Base-by-base conservation (phyloP, 176 grass and related monocot species). In the Avena sativa region DNA sequence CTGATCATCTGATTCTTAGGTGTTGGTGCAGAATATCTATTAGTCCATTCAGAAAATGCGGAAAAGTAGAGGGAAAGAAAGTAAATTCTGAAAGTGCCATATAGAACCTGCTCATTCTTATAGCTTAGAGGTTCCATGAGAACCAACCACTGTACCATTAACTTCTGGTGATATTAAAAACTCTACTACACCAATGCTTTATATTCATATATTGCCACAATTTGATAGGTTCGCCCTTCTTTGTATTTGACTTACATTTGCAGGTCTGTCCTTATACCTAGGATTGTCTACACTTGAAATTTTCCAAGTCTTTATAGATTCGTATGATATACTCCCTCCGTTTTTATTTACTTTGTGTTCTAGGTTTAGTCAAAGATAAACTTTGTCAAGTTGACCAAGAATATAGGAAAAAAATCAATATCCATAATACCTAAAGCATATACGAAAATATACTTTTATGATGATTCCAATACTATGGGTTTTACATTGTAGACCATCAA, bases 91-190 rank as follows among this genome's bases (percentile, higher is more conserved):
- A 50, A 85, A 76, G 64, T 66, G 53, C 12, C 12, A 68, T 76
- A 81, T 12, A 23, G 34, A 88, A 79, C 43, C 30, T 84, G 40
- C 8, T 38, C 34, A 71, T 40, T 63, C 9, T 83, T 70, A 32
- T 71, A 84, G 44, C 28, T 84, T 89, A 63, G 74, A 62, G 72
- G 56, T 53, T 36, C 74, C 34, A 79, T 73, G 65, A 72, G 64
- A 72, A 55, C 1, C 28, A 62, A 55, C 1, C 28, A 70, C 2
- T 76, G 17, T 63, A 78, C 34, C 2, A 57, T 53, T 44, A 79
- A 20, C 65, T 65, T 40, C 4, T 44, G 9, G 51, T 63, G 32
- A 85, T 84, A 21, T 59, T 70, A 10, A 40, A 76, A 82, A 25
- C 26, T 56, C 53, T 71, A 81, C 14, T 14, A 2, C 63, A 36